Evolutionary conservation across 371 early-diverging fungal species (phyloP).

Genomic region (Mucor lusitanicus): DNA sequence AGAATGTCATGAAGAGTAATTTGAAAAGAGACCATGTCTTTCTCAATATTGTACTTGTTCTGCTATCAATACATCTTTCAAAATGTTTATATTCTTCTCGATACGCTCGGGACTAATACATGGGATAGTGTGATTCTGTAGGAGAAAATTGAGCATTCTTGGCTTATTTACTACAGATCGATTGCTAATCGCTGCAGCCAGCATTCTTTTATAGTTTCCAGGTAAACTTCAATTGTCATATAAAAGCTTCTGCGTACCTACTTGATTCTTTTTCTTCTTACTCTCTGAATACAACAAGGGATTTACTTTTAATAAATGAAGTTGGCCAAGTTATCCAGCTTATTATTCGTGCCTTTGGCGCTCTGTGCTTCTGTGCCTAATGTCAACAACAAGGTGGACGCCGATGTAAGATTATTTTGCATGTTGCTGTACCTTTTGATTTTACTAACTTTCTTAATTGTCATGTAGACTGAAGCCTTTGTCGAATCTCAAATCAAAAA

Average conservation of each 20-base stretch:
- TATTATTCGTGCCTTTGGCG: conserved; percentile 11
- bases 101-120: neutral
- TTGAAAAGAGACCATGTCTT: neutral
- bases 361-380: neutral
- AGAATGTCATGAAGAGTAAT: neutral
- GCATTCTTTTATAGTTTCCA: neutral
- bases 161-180: neutral
- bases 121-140: neutral
- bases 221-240: neutral
- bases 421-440: neutral
- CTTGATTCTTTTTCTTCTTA: neutral
- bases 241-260: neutral
- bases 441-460: neutral
- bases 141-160: neutral
- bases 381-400: neutral
- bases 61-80: neutral
- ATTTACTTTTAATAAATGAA: neutral
- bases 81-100: neutral
- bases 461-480: neutral
- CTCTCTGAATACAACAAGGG: neutral
- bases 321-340: neutral
- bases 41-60: neutral
- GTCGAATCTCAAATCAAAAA: neutral
- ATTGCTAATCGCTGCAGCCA: neutral
- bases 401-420: neutral